Percentiles rank a stretch among this genome's conserved stretches.
Evolutionary conservation across 2,329 filamentous ascomycete genomes (phyloP).

Genomic region (Leptographium radiaticola): DNA sequence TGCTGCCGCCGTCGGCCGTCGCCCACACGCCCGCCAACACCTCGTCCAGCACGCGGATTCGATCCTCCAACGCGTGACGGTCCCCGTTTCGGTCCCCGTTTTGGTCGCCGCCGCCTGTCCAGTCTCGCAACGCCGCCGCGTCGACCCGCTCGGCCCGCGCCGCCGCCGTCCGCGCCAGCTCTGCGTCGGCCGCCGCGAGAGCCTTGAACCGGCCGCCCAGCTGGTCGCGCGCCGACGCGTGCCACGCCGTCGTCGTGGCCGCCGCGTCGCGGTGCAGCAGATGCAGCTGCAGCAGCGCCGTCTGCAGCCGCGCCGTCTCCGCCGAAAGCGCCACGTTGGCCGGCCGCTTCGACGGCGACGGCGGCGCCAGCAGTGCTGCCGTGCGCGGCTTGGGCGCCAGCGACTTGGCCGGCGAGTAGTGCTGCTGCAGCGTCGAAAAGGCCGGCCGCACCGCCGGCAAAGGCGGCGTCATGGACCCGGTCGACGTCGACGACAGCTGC

Average conservation of each 20-base stretch:
- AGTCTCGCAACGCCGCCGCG: conserved; percentile 35
- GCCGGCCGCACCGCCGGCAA: conserved; percentile 37
- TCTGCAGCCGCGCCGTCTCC: conserved; percentile 45
- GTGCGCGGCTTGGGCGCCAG: conserved; percentile 49
- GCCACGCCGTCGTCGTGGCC: conserved; percentile 32
- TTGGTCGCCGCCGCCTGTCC: conserved; percentile 26
- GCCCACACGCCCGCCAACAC: conserved; percentile 44
- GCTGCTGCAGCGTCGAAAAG: conserved; percentile 52
- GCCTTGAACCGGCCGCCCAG: conserved; percentile 30
- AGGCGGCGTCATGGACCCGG: conserved; percentile 6
- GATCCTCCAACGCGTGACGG: conserved; percentile 28
- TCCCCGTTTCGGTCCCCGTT: conserved; percentile 17
- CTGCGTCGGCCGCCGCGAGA: conserved; percentile 21
- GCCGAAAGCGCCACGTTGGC: conserved; percentile 45
- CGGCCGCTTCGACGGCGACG: conserved; percentile 48
- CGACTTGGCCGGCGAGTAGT: conserved; percentile 52
- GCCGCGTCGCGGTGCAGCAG: conserved; percentile 45
- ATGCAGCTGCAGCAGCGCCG: conserved; percentile 52
- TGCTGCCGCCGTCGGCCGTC: not conserved
- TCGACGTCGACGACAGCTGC: not conserved
- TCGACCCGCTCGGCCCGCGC: conserved; percentile 37
- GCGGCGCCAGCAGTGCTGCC: conserved; percentile 41
- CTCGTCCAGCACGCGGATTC: conserved; percentile 42
- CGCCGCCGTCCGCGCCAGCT: conserved; percentile 22
- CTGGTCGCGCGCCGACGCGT: conserved; percentile 36